Base-by-base conservation (phyloP, 2,329 filamentous ascomycete genomes). In the Xylaria sp. region DNA sequence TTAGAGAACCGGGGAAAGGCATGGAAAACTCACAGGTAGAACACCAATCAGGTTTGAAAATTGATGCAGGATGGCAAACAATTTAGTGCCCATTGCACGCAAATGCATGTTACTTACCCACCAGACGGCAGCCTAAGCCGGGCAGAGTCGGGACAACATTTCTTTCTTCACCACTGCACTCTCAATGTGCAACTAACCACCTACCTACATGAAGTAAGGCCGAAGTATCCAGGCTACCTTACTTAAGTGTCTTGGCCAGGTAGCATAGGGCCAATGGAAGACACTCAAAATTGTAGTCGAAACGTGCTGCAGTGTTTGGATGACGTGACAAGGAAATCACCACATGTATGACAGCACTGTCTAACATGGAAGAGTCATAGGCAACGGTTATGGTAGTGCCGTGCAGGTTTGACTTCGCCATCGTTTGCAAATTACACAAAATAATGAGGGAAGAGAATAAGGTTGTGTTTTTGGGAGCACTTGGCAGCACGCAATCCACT, bases 261-360 rank as follows among this genome's bases (percentile, higher is more conserved):
- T 54, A 42, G 21, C 40, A 55, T 50, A n/a, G 37, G 54, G 54
- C 6, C 59, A 6, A 59, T 60, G 53, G 55, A 57, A 69, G 63
- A 69, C 47, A 60, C 44, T 57, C 23, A 50, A 44, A 62, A 57
- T 42, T 69, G 35, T 62, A 61, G 62, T 50, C 37, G 53, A 69
- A 68, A 70, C 68, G 68, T 76, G 75, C 74, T 74, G 66, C 18
- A 69, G 57, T 69, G 65, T 71, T 74, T 76, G 71, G 74, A 75
- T 75, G 73, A 74, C 71, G 73, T 72, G 71, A 75, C 42, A 48
- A 62, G 63, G 62, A 62, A 32, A 12, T 13, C 5, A 58, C 32
- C 16, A 29, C 23, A 27, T 27, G 18, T 23, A 23, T 25, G 44
- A 51, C 58, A 16, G 16, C 6, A 27, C 18, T 1, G 50, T 53